These are phyloP conservation scores for Amauroascus verrucosus DNA, from an alignment of 2,329 filamentous ascomycete species.

Conservation along the genomic window DNA sequence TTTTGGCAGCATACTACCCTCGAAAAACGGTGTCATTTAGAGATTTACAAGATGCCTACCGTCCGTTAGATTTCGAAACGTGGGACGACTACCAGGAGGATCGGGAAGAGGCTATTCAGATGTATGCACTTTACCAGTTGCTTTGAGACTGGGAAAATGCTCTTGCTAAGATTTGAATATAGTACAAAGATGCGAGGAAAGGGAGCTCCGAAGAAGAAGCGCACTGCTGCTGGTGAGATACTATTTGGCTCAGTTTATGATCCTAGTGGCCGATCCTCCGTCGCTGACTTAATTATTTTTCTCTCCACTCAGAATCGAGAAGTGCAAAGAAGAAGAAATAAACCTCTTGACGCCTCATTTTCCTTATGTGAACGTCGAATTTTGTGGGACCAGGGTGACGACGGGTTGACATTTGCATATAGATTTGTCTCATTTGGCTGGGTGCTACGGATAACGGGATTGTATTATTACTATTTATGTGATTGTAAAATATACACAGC, in stretches of 20 bases:
- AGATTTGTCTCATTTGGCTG: not conserved
- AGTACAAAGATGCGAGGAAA: conserved; percentile 68
- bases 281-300: not conserved
- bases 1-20: conserved; percentile 81
- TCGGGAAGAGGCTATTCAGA: conserved; percentile 54
- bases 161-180: conserved; percentile 13
- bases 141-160: not conserved
- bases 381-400: not conserved
- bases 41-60: conserved; percentile 62
- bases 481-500: not conserved
- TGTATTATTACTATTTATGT: conserved; percentile 5
- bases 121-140: conserved; percentile 39
- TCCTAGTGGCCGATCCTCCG: not conserved
- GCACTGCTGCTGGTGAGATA: conserved; percentile 33
- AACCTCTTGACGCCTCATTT: not conserved
- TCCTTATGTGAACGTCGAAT: not conserved
- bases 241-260: not conserved
- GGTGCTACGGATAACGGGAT: not conserved
- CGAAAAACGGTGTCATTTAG: conserved; percentile 59
- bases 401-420: not conserved
- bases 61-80: conserved; percentile 52
- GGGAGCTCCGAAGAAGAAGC: conserved; percentile 77
- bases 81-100: conserved; percentile 79
- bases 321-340: conserved; percentile 15
- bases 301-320: conserved; percentile 12